Evolutionary conservation across 2,329 filamentous ascomycete species (phyloP).

Genomic region (Aspergillus neoniger): DNA sequence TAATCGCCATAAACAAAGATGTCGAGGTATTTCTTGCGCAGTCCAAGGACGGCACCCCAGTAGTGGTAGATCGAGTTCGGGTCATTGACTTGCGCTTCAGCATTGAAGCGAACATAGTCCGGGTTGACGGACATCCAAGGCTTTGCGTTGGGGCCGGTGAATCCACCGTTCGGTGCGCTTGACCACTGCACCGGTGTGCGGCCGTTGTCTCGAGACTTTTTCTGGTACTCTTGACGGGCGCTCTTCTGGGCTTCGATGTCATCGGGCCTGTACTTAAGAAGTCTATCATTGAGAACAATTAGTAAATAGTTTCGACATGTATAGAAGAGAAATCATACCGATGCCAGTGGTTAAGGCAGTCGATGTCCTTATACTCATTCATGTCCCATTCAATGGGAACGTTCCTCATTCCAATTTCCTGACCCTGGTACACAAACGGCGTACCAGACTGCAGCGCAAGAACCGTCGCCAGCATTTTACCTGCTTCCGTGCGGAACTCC

Average conservation of each 20-base stretch:
- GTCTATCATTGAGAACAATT: conserved; percentile 23
- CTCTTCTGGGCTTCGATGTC: conserved; percentile 32
- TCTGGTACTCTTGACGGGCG: conserved; percentile 40
- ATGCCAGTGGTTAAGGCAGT: conserved; percentile 60
- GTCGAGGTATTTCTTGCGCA: conserved; percentile 63
- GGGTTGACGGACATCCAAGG: conserved; percentile 74
- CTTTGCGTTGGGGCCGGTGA: conserved; percentile 55
- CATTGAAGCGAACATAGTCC: conserved; percentile 65
- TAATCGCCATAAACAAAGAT: conserved; percentile 70
- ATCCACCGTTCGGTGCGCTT: conserved; percentile 61
- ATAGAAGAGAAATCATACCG: conserved; percentile 24
- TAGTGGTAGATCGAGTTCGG: conserved; percentile 58
- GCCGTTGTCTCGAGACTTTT: conserved; percentile 63
- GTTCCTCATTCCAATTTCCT: conserved; percentile 69
- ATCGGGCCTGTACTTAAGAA: conserved; percentile 30
- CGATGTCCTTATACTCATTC: conserved; percentile 69
- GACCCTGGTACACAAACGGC: conserved; percentile 69
- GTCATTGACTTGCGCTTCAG: conserved; percentile 46
- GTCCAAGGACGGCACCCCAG: conserved; percentile 61
- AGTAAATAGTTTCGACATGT: not conserved
- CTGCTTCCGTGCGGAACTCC: conserved; percentile 52
- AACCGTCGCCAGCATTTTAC: conserved; percentile 63
- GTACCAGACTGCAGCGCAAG: conserved; percentile 62
- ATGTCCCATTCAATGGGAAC: conserved; percentile 63
- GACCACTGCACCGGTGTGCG: conserved; percentile 74